phyloP scores from a whole-genome alignment of 73 alveolate species.

The Tetrahymena malaccensis region DNA sequence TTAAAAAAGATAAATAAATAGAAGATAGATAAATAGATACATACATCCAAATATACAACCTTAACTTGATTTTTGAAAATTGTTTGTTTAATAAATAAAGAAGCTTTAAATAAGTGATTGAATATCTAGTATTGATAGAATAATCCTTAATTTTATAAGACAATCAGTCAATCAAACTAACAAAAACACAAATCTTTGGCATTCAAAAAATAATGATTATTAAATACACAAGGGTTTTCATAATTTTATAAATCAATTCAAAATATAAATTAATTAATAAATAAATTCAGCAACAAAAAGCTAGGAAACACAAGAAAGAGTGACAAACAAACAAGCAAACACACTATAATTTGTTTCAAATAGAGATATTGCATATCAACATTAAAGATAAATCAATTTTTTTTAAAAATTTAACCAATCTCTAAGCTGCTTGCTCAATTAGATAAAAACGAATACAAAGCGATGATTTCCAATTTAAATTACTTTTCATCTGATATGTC shows the following conservation, averaged over 20 bases:
- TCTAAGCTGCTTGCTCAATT: background rate
- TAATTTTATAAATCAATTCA: background rate
- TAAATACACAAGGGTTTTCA: background rate
- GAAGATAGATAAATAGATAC: too few species aligned
- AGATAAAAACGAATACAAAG: background rate
- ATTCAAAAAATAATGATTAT: background rate
- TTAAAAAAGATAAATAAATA: too few species aligned
- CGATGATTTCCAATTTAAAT: background rate
- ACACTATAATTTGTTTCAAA: background rate
- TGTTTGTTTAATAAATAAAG: background rate
- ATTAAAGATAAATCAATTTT: background rate
- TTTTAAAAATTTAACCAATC: too few species aligned
- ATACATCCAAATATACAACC: background rate
- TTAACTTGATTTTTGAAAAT: background rate
- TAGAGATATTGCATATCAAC: background rate
- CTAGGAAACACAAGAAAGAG: background rate
- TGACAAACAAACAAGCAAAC: too few species aligned
- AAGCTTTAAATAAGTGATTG: background rate
- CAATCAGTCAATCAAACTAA: background rate
- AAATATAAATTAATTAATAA: background rate
- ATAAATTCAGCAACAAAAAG: background rate
- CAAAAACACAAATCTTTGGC: background rate
- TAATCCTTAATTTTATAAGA: too few species aligned
- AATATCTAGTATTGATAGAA: too few species aligned
- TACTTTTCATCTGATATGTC: background rate